These are phyloP conservation scores for Coemansia sp. DNA, from an alignment of 192 early-diverging fungal genomes.

Conservation along the genomic window DNA sequence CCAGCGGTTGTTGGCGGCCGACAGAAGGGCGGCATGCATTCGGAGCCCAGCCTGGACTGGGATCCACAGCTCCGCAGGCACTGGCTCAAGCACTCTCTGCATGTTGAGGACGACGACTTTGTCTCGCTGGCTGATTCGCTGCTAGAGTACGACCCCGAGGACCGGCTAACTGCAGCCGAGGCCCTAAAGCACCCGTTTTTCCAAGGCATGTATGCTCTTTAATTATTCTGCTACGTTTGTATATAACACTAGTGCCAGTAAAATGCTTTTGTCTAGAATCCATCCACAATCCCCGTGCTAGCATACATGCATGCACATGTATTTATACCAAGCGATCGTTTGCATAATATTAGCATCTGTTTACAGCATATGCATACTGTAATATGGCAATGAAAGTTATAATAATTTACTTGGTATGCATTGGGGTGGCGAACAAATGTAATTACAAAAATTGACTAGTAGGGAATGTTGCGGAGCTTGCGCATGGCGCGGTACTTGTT, in stretches of 20 bases:
- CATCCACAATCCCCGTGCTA: no score
- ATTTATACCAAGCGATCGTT: no score
- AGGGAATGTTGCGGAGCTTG: not conserved
- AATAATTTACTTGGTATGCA: not conserved
- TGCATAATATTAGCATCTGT: no score
- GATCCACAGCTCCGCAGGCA: conserved; percentile 49
- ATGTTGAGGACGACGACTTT: conserved; percentile 51
- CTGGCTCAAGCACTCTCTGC: conserved; percentile 53
- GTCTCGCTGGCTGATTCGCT: conserved; percentile 59
- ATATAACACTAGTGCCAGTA: not conserved
- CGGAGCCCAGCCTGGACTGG: conserved; percentile 50
- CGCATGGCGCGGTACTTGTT: conserved; percentile 45
- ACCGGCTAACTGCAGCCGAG: conserved; percentile 77
- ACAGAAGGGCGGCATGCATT: conserved; percentile 25
- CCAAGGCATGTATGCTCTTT: conserved; percentile 39
- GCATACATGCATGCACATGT: no score
- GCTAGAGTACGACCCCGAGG: conserved; percentile 85
- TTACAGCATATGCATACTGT: no score
- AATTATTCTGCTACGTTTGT: conserved; percentile 6
- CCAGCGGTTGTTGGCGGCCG: conserved; percentile 30
- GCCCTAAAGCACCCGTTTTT: conserved; percentile 57
- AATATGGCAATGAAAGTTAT: no score
- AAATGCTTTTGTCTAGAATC: no score
- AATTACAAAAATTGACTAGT: not conserved
- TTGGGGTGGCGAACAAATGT: not conserved